Base-by-base conservation (phyloP, 805 yeast species). In the Cyberlindnera bimundalis region DNA sequence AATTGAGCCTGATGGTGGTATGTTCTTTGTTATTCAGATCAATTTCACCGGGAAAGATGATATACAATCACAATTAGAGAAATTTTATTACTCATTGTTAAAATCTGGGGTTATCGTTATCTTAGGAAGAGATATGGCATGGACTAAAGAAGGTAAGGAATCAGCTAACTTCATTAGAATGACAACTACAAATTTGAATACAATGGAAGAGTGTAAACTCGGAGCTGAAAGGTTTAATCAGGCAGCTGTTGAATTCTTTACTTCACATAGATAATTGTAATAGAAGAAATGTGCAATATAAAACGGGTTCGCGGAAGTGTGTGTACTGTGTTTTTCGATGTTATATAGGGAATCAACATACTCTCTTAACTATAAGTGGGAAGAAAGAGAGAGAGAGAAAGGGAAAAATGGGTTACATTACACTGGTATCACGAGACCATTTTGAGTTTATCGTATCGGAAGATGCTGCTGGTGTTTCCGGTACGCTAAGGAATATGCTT, bases 391-490 rank as follows among this genome's bases (percentile, higher is more conserved):
- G 28, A n/a, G 28, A 26, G 14, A 5, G 13, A 29, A 16, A 8
- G 18, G 6, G 17, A 8, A 13, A 11, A 32, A 52, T 50, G 54
- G 19, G 40, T 13, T 45, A 66, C 53, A 78, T 89, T 8, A 81
- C 82, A 7, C 66, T 91, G 27, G 74, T 85, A 2, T 84, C 96
- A 1, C 71, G 80, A 8, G 96, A 89, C 52, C 79, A 81, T 6
- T 77, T 73, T 54, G 75, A 71, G 45, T 83, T 76, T 53, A 67
- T 78, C 16, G 65, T 90, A 2, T 59, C 79, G 13, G 73, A 78
- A 40, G 90, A 85, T 19, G 90, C 89, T 1, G 96, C 96, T 0
- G 64, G 71, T 60, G 77, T 87, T 2, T 78, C 87, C 7, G 81
- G 83, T 0, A 80, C 86, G 0, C 61, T 84, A 33, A 65, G 68